Base-by-base conservation (phyloP, 2,329 filamentous ascomycete species). In the Aspergillus tanneri region DNA sequence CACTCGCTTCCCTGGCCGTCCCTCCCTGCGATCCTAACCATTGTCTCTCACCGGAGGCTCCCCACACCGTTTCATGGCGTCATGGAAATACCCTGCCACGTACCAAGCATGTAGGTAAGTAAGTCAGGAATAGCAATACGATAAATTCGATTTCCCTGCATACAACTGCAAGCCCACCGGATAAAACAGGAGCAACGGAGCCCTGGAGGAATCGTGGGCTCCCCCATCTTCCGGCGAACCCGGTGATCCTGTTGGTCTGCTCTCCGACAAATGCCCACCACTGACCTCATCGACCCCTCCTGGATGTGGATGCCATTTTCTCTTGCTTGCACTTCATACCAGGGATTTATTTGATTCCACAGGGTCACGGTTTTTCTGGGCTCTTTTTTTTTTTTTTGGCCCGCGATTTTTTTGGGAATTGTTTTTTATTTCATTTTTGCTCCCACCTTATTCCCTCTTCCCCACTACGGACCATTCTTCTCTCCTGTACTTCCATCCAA, bases 241-340 rank as follows among this genome's bases (percentile, higher is more conserved):
- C 54, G 57, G 50, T 23, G 12, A 43, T 52, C 50, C 61, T 59
- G 60, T 57, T 54, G 50, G 52, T 52, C 48, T 43, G 21, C 23
- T 45, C 18, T 24, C 41, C 14, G 27, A 36, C 11, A 22, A 23
- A 19, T 30, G 34, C 54, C 54, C 52, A 51, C 38, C 23, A 59
- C 62, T 67, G 63, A 67, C 63, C 61, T 67, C 63, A 67, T 65
- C 58, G 56, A 59, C 53, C 50, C 57, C 55, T 50, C 58, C 47
- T n/a, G n/a, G n/a, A 28, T 44, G 19, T 21, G 8, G 22, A 27
- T 43, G 23, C 34, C 43, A 37, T 27, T 41, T 46, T 28, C 10
- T 24, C 39, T 22, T 40, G 19, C 43, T 46, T 45, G 22, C 11
- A 34, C 40, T 28, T 35, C 35, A 46, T 39, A 23, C 25, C 25